phyloP scores from a whole-genome alignment of 352 stramenopile species.

The Globisporangium takayamanum region DNA sequence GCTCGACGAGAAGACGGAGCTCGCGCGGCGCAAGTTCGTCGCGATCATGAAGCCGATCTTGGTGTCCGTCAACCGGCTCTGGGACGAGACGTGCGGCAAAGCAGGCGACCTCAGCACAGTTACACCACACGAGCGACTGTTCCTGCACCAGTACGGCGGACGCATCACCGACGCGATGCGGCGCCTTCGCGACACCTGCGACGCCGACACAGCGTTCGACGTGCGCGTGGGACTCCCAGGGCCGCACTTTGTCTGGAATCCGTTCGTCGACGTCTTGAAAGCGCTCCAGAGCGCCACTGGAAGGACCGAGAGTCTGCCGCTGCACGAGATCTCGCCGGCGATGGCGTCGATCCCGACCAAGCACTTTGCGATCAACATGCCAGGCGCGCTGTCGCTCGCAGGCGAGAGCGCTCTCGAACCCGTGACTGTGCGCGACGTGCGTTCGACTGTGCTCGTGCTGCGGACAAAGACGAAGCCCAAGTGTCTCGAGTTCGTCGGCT shows the following conservation, averaged over 20 bases:
- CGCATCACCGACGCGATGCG: conserved; percentile 40
- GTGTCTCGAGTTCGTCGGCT: conserved; percentile 68
- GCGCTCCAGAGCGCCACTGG: conserved; percentile 30
- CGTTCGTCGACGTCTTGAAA: conserved; percentile 76
- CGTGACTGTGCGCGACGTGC: conserved; percentile 32
- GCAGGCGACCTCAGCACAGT: conserved; percentile 20
- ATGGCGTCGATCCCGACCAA: conserved; percentile 38
- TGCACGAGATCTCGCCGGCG: conserved; percentile 70
- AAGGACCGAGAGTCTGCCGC: conserved; percentile 41
- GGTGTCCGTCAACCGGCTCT: conserved; percentile 51
- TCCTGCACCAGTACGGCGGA: conserved; percentile 54
- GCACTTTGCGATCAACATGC: conserved; percentile 46
- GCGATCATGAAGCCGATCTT: conserved; percentile 84
- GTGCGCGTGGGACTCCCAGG: conserved; percentile 7
- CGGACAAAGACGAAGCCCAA: conserved; percentile 87
- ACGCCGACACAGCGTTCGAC: conserved; percentile 14
- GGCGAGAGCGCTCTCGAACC: conserved; percentile 13
- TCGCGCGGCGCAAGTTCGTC: conserved; percentile 65
- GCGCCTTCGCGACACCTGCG: conserved; percentile 41
- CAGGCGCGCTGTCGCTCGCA: conserved; percentile 24
- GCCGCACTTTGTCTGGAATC: conserved; percentile 40
- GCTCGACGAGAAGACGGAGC: conserved; percentile 45
- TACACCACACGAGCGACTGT: conserved; percentile 69
- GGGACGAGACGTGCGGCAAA: conserved; percentile 54
- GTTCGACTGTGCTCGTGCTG: conserved; percentile 42